phyloP scores from a whole-genome alignment of 257 asterid species.

The Capsicum baccatum region DNA sequence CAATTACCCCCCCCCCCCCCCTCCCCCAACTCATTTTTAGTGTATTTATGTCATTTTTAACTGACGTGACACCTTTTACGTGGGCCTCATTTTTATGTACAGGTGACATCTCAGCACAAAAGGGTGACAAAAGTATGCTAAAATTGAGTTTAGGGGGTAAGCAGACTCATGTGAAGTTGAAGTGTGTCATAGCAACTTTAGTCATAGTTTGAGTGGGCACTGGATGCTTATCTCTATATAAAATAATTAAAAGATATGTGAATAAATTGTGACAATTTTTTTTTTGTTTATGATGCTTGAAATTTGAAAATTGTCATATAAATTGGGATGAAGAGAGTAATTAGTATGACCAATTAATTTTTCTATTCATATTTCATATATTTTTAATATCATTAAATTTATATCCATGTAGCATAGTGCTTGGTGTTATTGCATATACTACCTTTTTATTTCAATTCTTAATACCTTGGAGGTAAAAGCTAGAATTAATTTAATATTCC shows the following conservation, averaged over 20 bases:
- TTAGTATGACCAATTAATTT: neutral
- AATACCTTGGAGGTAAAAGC: neutral
- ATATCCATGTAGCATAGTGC: neutral
- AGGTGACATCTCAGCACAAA: too few relatives aligned
- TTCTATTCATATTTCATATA: neutral
- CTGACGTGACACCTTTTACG: too few relatives aligned
- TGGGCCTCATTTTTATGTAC: too few relatives aligned
- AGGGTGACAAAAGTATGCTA: too few relatives aligned
- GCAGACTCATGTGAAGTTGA: too few relatives aligned
- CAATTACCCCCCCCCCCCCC: too few relatives aligned
- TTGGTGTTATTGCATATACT: neutral
- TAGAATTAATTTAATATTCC: conserved; percentile 8
- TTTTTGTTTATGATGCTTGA: neutral
- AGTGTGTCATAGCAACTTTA: too few relatives aligned
- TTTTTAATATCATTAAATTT: conserved; percentile 13
- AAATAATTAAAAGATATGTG: neutral
- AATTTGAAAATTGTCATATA: neutral
- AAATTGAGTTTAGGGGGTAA: too few relatives aligned
- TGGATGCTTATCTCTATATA: neutral
- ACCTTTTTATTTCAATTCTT: neutral
- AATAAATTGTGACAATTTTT: neutral
- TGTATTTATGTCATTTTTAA: too few relatives aligned
- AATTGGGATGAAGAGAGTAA: neutral
- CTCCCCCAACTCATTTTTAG: too few relatives aligned
- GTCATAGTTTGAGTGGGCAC: too few relatives aligned